These are phyloP conservation scores for Lithospermum erythrorhizon DNA, from an alignment of 257 asterid genomes.

Conservation along the genomic window DNA sequence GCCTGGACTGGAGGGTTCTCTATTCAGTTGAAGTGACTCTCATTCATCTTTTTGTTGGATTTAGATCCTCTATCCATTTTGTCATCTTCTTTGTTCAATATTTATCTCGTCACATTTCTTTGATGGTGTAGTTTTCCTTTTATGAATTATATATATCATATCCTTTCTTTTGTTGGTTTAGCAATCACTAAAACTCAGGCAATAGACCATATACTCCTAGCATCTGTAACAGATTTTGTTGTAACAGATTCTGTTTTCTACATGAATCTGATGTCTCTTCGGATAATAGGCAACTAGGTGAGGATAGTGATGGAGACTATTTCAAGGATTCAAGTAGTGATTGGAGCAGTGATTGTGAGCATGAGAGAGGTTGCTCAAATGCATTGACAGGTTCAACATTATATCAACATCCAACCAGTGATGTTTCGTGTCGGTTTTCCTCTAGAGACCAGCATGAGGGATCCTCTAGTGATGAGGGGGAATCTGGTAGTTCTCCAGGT, in stretches of 20 bases:
- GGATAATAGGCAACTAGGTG: slow-evolving; percentile 52
- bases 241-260: neutral
- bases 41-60: too few relatives aligned
- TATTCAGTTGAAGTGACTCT: too few relatives aligned
- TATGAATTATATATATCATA: too few relatives aligned
- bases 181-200: too few relatives aligned
- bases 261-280: slow-evolving; percentile 4
- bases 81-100: too few relatives aligned
- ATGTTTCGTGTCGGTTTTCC: slow-evolving; percentile 21
- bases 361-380: slow-evolving; percentile 39
- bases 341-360: slow-evolving; percentile 87
- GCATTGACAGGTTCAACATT: slow-evolving; percentile 28
- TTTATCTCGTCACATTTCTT: too few relatives aligned
- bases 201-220: neutral
- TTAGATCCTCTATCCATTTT: too few relatives aligned
- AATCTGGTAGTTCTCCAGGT: slow-evolving; percentile 59
- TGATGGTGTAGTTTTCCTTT: too few relatives aligned
- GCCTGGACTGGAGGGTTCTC: too few relatives aligned
- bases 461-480: slow-evolving; percentile 85
- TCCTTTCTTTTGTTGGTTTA: too few relatives aligned
- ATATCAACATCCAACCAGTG: slow-evolving; percentile 20
- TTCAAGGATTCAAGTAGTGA: slow-evolving; percentile 83
- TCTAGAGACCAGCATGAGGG: slow-evolving; percentile 54
- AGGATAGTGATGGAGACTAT: slow-evolving; percentile 77
- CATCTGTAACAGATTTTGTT: neutral